Evolutionary conservation across 2,329 filamentous ascomycete species (phyloP), one percentile per base, ranked within the genome.

Genomic region (Podosphaera xanthii): DNA sequence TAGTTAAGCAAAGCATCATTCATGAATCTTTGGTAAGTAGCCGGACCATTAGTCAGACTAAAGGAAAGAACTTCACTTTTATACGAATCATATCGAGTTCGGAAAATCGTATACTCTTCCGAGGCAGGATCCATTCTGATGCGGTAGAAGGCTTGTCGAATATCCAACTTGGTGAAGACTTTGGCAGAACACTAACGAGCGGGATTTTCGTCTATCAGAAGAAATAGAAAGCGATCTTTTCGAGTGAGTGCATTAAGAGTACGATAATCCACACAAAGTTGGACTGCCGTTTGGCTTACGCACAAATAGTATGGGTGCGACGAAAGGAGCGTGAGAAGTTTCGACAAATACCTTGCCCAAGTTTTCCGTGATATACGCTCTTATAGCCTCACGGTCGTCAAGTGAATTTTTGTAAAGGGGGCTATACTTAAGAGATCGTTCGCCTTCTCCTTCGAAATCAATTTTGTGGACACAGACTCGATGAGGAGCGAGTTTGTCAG

Each of bases 31-130:
- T 61, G 42, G 14, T 56, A 61, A 9, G 38, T 57, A 9, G 50
- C 35, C 4, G 40, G 58, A 8, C 10, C 38, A 50, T 61, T 61
- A 6, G 22, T 42, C 33, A 61, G 30, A 5, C 52, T 38, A 46
- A 61, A 61, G 2, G 40, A 40, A 35, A 61, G 2, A 12, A 59
- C 44, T 36, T 57, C 50, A 30, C 35, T 57, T 22, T 57, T 57
- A 57, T 57, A 57, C 8, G 55, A 8, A 2, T 33, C 36, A 44
- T 57, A 57, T 34, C 35, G 31, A 6, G 35, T 57, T 22, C 35
- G 2, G 44, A 57, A 57, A n/a, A 7, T 12, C 6, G 22, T 57
- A 14, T 4, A 38, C 10, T 57, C 35, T 30, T 57, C 35, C 7
- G 35, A 57, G 1, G 54, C 22, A 22, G 22, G 22, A 22, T 22